Base-by-base conservation (phyloP, 257 asterid species). In the Thymus mandschuricus region DNA sequence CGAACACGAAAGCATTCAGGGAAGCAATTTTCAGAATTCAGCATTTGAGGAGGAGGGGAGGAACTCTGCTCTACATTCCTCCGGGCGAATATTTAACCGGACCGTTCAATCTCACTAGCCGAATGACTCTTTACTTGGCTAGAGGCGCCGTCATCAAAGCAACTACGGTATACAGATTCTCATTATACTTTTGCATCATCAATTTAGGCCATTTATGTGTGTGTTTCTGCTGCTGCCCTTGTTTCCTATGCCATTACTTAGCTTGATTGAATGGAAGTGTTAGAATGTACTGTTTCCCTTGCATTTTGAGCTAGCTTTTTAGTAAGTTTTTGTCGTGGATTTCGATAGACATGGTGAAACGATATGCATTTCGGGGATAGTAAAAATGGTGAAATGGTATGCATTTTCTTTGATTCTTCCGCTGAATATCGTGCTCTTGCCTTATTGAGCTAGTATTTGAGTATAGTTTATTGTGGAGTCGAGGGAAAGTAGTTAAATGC, bases 121-220 rank as follows among this genome's bases (percentile, higher is more conserved):
- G 84, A 13, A 95, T 95, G 98, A 92, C 99, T 52, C 98, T 95
- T 34, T 95, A 82, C 79, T 80, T 95, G 82, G 96, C 97, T 51
- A 61, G 72, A 63, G 96, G 93, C 44, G 97, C 99, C 60, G 87
- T 86, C 58, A 92, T 95, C 85, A 87, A 84, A 79, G 96, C 98
- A 64, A 79, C 92, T 5, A 79, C 61, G 98, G 99, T 94, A 84
- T 6, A n/a, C 7, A 4, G 15, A 6, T 55, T 38, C 50, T 29
- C 3, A 5, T 51, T 33, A 3, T 38, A 31, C 45, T 5, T 5
- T 50, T 60, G 43, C 27, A 27, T 67, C 10, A 21, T 49, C 29
- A 2, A 11, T 5, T 21, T 60, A 61, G 4, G 43, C 49, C 43
- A 44, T 60, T 58, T 15, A 10, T 9, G 27, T 38, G 68, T 31